These are phyloP conservation scores for Amaranthus hypochondriacus DNA, from an alignment of 148 eudicot species.

Conservation along the genomic window DNA sequence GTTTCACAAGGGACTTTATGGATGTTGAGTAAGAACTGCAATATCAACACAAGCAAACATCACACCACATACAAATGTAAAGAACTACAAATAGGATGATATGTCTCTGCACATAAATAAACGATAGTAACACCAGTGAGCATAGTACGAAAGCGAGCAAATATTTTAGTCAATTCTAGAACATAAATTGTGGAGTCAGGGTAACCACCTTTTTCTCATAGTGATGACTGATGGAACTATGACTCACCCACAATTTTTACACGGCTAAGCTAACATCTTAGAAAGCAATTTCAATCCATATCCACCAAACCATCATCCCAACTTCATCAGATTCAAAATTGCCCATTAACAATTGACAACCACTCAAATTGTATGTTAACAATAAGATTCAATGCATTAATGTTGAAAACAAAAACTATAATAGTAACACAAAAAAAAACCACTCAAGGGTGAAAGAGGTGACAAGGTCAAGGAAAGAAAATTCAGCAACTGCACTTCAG, in stretches of 20 bases:
- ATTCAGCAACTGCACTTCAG: conserved; percentile 41
- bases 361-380: not conserved
- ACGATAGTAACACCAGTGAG: not conserved
- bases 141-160: too few species aligned
- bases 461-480: conserved; percentile 15
- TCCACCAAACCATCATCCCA: not conserved
- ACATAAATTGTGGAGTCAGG: too few species aligned
- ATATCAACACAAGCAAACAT: conserved; percentile 13
- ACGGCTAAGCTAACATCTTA: not conserved
- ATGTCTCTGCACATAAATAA: not conserved
- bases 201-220: too few species aligned
- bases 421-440: not conserved
- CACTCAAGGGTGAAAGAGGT: conserved; percentile 1
- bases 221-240: too few species aligned
- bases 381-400: not conserved
- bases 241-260: too few species aligned
- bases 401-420: not conserved
- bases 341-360: not conserved
- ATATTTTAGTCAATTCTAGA: too few species aligned
- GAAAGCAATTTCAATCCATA: not conserved
- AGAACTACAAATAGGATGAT: not conserved
- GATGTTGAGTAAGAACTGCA: conserved; percentile 76
- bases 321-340: not conserved
- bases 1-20: conserved; percentile 24
- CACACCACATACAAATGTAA: conserved; percentile 1